Conservation (phyloP, 305 asterid genomes). For the Galium porrigens region DNA sequence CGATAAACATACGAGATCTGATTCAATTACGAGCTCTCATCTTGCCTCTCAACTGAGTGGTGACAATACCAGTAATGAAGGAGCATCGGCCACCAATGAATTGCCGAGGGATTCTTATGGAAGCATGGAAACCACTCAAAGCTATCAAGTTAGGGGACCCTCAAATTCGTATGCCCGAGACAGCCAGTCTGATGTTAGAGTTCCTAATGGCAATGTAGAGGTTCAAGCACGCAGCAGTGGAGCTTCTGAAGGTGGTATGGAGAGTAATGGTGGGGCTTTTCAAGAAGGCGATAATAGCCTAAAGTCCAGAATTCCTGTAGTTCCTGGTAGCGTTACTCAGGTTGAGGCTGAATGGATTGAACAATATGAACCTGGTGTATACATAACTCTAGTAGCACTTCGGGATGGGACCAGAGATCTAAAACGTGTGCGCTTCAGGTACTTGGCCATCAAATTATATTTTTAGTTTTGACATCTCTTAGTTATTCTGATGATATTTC, state of each 20-base stretch:
- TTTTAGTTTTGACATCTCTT: not conserved
- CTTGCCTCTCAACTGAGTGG: slow-evolving; percentile 29
- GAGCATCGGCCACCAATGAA: slow-evolving; percentile 20
- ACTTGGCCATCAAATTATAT: slow-evolving; percentile 2
- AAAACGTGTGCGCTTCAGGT: slow-evolving; percentile 98
- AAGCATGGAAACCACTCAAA: slow-evolving; percentile 26
- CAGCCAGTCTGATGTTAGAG: slow-evolving; percentile 29
- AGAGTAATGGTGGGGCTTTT: slow-evolving; percentile 26
- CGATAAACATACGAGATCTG: slow-evolving; percentile 39
- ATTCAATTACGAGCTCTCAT: slow-evolving; percentile 26
- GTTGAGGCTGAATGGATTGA: slow-evolving; percentile 91
- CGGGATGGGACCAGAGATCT: slow-evolving; percentile 91
- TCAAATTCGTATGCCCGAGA: slow-evolving; percentile 29
- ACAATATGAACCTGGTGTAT: slow-evolving; percentile 83
- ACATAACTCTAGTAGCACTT: slow-evolving; percentile 69
- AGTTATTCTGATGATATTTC: not conserved
- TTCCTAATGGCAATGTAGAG: slow-evolving; percentile 33
- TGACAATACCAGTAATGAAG: slow-evolving; percentile 27
- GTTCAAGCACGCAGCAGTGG: slow-evolving; percentile 31
- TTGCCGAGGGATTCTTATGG: slow-evolving; percentile 19
- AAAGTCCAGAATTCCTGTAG: slow-evolving; percentile 33
- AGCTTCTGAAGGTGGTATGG: slow-evolving; percentile 28
- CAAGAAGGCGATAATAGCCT: slow-evolving; percentile 37
- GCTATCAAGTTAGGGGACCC: slow-evolving; percentile 28
- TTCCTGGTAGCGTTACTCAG: slow-evolving; percentile 43